Conservation (phyloP, 2,329 filamentous ascomycete genomes). For the Colletotrichum tropicale region DNA sequence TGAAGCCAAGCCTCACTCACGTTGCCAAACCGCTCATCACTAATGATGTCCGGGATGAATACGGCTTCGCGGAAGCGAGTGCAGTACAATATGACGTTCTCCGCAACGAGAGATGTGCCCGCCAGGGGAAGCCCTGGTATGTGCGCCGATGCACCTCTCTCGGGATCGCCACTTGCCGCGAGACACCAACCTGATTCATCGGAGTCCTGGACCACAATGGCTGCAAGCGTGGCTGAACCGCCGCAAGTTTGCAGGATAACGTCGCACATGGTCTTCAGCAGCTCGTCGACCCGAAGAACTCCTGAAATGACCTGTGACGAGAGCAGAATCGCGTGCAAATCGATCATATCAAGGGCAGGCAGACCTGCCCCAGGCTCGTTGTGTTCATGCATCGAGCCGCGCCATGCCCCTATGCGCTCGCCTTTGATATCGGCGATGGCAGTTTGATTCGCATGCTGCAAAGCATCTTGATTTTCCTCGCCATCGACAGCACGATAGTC, state of each 20-base stretch:
- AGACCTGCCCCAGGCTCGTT: slow-evolving; percentile 65
- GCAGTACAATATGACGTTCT: slow-evolving; percentile 78
- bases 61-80: slow-evolving; percentile 78
- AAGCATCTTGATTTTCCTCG: slow-evolving; percentile 44
- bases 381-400: slow-evolving; percentile 60
- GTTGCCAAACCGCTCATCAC: slow-evolving; percentile 80
- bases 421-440: slow-evolving; percentile 56
- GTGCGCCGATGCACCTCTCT: slow-evolving; percentile 70
- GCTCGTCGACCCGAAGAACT: slow-evolving; percentile 74
- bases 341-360: slow-evolving; percentile 82
- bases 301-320: slow-evolving; percentile 83
- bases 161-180: slow-evolving; percentile 75
- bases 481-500: slow-evolving; percentile 55
- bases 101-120: slow-evolving; percentile 71
- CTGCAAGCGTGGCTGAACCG: slow-evolving; percentile 71
- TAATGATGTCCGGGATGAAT: slow-evolving; percentile 74
- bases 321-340: slow-evolving; percentile 78
- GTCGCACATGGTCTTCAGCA: slow-evolving; percentile 81
- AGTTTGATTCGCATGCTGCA: slow-evolving; percentile 46
- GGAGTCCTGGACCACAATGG: slow-evolving; percentile 75
- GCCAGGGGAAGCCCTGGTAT: slow-evolving; percentile 68
- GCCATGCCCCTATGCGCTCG: slow-evolving; percentile 67
- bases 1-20: slow-evolving; percentile 72
- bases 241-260: slow-evolving; percentile 81
- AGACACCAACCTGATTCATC: slow-evolving; percentile 70